Percentiles rank a stretch among this genome's conserved stretches.
phyloP scores from a whole-genome alignment of 2,329 filamentous ascomycete species.

The Aspergillus hortae region DNA sequence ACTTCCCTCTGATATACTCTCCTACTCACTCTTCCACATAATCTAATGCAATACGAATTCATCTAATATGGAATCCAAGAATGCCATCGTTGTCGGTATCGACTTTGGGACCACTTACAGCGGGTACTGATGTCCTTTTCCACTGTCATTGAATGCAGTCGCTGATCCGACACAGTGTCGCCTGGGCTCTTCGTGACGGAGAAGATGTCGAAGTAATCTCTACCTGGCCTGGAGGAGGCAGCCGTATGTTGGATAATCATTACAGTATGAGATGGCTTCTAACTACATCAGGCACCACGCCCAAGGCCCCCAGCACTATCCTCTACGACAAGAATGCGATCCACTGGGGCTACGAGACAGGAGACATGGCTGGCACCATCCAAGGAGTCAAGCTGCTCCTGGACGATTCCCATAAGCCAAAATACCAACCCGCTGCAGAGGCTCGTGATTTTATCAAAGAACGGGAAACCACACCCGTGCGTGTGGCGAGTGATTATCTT shows the following conservation, averaged over 20 bases:
- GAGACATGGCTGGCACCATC: constrained; percentile 17
- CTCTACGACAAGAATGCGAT: constrained; percentile 8
- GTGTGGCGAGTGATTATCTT: constrained; percentile 11
- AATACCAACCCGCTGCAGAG: constrained; percentile 4
- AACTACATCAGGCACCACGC: constrained; percentile 11
- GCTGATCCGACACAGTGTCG: constrained; percentile 8
- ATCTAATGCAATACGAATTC: no score
- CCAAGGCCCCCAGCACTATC: constrained; percentile 20
- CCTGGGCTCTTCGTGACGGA: constrained; percentile 15
- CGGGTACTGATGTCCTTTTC: constrained; percentile 11
- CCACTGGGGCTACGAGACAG: constrained; percentile 23
- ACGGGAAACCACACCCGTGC: not conserved
- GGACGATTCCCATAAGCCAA: constrained; percentile 10
- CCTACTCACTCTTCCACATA: no score
- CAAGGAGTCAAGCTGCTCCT: constrained; percentile 23
- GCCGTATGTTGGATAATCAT: constrained; percentile 11
- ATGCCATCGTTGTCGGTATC: constrained; percentile 20
- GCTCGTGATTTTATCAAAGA: not conserved
- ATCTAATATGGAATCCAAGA: not conserved
- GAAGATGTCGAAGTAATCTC: constrained; percentile 18
- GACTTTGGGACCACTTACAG: constrained; percentile 32
- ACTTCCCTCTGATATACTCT: no score
- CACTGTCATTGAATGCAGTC: no score
- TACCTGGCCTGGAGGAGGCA: constrained; percentile 24
- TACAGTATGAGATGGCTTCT: not conserved